Conservation (phyloP, 768 basidiomycete species). For the Leccinum subtestaceum region DNA sequence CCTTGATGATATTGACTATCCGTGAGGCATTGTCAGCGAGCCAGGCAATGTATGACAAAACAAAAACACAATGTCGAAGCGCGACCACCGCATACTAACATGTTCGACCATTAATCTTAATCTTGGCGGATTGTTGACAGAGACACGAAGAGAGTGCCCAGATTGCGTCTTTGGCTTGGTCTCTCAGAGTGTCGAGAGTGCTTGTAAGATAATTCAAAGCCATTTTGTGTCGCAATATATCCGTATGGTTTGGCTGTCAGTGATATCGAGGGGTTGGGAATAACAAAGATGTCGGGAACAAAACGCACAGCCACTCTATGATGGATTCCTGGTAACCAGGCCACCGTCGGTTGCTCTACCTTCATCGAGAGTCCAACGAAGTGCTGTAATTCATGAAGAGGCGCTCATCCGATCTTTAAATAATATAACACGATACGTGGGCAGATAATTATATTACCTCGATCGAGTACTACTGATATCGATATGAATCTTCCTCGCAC, state of each 20-base stretch:
- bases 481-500: conserved; percentile 30
- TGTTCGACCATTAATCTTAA: conserved; percentile 95
- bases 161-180: conserved; percentile 78
- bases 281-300: background rate
- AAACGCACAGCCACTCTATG: conserved; percentile 12
- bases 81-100: conserved; percentile 53
- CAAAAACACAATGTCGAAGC: conserved; percentile 1
- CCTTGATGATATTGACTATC: conserved; percentile 82
- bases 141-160: conserved; percentile 80
- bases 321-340: too few species aligned
- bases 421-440: background rate
- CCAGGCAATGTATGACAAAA: background rate
- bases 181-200: conserved; percentile 57
- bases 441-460: background rate
- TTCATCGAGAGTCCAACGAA: too few species aligned
- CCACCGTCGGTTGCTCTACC: background rate
- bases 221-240: conserved; percentile 20
- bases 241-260: background rate
- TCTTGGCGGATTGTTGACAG: conserved; percentile 76
- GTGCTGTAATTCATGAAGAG: too few species aligned
- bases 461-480: conserved; percentile 21
- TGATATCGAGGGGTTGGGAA: background rate
- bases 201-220: conserved; percentile 34
- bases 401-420: conserved; percentile 9
- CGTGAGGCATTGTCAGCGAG: conserved; percentile 2